Percentiles rank a stretch among this genome's conserved stretches.
Conservation (phyloP, 2,329 filamentous ascomycete species). For the Tolypocladium endophyticum region DNA sequence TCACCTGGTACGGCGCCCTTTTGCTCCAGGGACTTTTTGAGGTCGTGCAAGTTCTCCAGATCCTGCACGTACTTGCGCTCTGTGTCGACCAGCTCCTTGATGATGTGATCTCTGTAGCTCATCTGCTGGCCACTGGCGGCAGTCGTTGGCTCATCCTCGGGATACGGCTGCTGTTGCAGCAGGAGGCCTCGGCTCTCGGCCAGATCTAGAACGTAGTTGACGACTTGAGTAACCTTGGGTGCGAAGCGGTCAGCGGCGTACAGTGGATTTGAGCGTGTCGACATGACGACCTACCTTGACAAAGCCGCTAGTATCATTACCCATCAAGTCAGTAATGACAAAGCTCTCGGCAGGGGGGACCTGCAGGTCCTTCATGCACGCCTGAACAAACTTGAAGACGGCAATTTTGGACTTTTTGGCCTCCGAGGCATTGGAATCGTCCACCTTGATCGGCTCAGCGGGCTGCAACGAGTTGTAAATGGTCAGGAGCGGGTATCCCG, state of each 20-base stretch:
- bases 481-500: constrained; percentile 72
- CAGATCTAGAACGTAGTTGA: constrained; percentile 84
- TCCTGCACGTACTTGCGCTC: constrained; percentile 98
- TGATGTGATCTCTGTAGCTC: constrained; percentile 72
- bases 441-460: constrained; percentile 54
- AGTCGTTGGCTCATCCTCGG: constrained; percentile 39
- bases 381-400: constrained; percentile 86
- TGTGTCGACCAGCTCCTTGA: constrained; percentile 85
- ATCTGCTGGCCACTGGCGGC: constrained; percentile 50
- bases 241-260: not conserved
- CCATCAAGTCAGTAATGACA: constrained; percentile 82
- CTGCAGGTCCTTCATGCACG: constrained; percentile 72
- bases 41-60: constrained; percentile 81
- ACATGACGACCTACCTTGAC: constrained; percentile 58
- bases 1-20: constrained; percentile 83
- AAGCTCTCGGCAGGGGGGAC: constrained; percentile 78
- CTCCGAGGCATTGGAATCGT: constrained; percentile 50
- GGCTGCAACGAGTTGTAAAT: constrained; percentile 84
- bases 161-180: constrained; percentile 46
- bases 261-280: not conserved
- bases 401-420: constrained; percentile 76
- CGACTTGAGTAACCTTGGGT: constrained; percentile 67
- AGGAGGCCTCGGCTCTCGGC: constrained; percentile 71
- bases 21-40: constrained; percentile 84
- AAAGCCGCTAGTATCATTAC: constrained; percentile 92